Conservation (phyloP, 2,329 filamentous ascomycete genomes). For the Ascochyta pisi region DNA sequence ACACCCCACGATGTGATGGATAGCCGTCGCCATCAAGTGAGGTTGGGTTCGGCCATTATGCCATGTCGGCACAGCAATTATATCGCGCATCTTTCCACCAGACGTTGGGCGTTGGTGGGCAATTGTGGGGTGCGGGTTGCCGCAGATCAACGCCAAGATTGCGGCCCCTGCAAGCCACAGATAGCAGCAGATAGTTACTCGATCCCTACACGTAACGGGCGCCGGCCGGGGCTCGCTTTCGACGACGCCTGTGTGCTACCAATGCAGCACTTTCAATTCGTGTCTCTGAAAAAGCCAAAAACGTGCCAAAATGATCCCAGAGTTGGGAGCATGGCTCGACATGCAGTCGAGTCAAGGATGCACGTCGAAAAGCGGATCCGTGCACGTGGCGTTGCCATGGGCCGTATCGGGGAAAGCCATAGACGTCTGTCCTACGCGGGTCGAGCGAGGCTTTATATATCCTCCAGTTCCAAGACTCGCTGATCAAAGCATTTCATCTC, state of each 20-base stretch:
- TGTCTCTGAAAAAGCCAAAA: neutral
- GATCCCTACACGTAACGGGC: constrained; percentile 43
- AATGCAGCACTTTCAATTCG: constrained; percentile 1
- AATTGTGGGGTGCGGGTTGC: constrained; percentile 28
- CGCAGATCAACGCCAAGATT: constrained; percentile 35
- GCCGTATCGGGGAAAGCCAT: constrained; percentile 35
- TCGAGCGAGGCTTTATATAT: constrained; percentile 34
- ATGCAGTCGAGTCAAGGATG: constrained; percentile 6
- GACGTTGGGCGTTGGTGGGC: constrained; percentile 36
- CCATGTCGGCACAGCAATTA: constrained; percentile 39
- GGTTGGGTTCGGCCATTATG: constrained; percentile 35
- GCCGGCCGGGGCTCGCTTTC: constrained; percentile 23
- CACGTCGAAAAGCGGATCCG: constrained; percentile 19
- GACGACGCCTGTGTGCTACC: constrained; percentile 13
- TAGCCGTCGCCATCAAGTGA: constrained; percentile 8
- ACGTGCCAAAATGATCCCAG: neutral
- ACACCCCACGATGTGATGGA: constrained; percentile 35
- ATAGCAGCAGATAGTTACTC: constrained; percentile 43
- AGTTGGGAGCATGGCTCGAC: neutral
- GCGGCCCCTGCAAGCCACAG: constrained; percentile 25
- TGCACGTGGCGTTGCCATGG: constrained; percentile 33
- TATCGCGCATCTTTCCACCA: constrained; percentile 28
- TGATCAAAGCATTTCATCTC: constrained; percentile 31
- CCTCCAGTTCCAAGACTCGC: constrained; percentile 33
- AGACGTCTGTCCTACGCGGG: constrained; percentile 29